phyloP scores from a whole-genome alignment of 163 green algal genomes.

The Smithsoniella earleae region DNA sequence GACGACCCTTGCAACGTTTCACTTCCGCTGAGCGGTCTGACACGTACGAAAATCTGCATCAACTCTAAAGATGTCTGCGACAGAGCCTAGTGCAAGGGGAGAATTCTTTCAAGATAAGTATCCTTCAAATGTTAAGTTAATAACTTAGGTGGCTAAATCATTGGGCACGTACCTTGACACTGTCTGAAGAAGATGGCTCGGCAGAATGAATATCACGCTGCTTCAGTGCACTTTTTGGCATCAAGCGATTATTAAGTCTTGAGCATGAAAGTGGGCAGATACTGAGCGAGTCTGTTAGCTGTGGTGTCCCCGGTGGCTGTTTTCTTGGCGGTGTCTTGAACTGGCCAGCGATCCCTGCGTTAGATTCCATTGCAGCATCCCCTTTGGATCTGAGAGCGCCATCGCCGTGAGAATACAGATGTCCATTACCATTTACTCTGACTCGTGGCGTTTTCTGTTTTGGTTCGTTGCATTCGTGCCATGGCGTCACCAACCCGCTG shows the following conservation, averaged over 20 bases:
- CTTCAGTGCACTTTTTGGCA: neutral
- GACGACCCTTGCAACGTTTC: neutral
- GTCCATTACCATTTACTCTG: no score
- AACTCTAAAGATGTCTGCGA: no score
- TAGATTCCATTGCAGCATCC: no score
- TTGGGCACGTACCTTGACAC: neutral
- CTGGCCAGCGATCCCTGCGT: no score
- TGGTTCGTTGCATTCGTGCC: no score
- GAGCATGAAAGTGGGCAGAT: neutral
- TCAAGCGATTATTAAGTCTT: neutral
- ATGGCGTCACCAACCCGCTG: no score
- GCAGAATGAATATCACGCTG: neutral
- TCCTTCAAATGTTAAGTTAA: neutral
- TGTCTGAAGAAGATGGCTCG: neutral
- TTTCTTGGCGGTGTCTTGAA: slow-evolving; percentile 1
- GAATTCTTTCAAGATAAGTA: neutral
- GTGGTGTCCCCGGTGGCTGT: neutral
- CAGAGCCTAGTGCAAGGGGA: no score
- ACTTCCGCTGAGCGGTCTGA: slow-evolving; percentile 19
- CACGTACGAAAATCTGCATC: slow-evolving; percentile 28
- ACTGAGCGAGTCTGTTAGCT: neutral
- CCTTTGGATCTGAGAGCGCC: no score
- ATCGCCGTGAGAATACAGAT: no score
- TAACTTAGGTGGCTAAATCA: neutral
- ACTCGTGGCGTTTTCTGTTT: no score